Evolutionary conservation across 768 basidiomycete genomes (phyloP), one percentile per base, ranked within the genome.

Genomic region (Pleurotus sapidus): DNA sequence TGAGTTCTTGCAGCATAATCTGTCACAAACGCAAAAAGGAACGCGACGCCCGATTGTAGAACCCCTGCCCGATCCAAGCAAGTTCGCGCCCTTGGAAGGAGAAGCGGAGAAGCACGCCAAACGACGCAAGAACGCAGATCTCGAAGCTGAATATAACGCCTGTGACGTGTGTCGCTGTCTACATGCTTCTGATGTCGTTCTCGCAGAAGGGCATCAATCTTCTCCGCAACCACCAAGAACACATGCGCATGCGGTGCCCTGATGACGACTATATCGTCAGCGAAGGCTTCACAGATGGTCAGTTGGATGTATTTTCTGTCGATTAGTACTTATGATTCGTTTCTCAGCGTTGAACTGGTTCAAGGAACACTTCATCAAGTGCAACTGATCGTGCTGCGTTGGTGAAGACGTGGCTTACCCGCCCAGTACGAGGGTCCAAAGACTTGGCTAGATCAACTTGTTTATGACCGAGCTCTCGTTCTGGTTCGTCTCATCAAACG

Each of bases 281-380:
- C 74, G 82, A 90, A 67, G 88, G 90, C 23, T 94, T 89, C 62
- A 85, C 89, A 62, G 87, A 88, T 65, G 89, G 91, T 91, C 45
- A 20, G 68, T 68, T 40, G 53, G 4, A 50, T 43, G 55, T 46
- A 40, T 45, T 7, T 14, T 43, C 25, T 25, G 38, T 17, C 14
- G 51, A 24, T 40, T 2, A 17, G 38, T 57, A 50, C 57, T 65
- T 12, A 60, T 57, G 30, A 55, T 57, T 47, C n/a, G n/a, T 59
- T 30, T 24, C 57, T 47, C 63, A 93, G 91, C 91, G 5, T 74
- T 92, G 38, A 73, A 84, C 53, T 99, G 95, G 95, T 95, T 97
- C 74, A 91, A 90, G 66, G 86, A 88, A 11, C 89, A 94, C 61
- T 99, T 97, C 70, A 85, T 95, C 65, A 95, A 95, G 68, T 96